These are phyloP conservation scores for Plasmodium vivax DNA, from an alignment of 169 alveolate species.

Conservation along the genomic window DNA sequence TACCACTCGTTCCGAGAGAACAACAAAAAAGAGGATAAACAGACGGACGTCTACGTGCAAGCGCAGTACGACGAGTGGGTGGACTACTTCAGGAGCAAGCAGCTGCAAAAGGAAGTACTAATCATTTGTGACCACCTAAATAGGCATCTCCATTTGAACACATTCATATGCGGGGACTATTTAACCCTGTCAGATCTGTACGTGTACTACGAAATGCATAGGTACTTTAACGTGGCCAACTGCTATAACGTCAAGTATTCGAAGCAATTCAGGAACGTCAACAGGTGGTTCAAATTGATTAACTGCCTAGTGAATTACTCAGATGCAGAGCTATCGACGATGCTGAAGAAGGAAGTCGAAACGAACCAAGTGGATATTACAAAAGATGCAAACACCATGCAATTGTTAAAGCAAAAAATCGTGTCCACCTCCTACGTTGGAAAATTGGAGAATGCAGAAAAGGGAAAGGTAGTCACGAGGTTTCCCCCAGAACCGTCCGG, in stretches of 20 bases:
- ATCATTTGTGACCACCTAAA: conserved; percentile 35
- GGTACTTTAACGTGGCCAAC: conserved; percentile 17
- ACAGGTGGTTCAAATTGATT: conserved; percentile 63
- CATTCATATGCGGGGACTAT: conserved; percentile 13
- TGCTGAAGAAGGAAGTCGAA: neutral
- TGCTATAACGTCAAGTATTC: neutral
- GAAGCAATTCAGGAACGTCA: conserved; percentile 15
- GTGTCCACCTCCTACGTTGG: conserved; percentile 77
- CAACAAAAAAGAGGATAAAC: conserved; percentile 9
- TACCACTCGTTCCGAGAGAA: neutral
- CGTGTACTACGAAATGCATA: conserved; percentile 55
- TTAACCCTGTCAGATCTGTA: conserved; percentile 65
- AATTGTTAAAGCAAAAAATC: neutral
- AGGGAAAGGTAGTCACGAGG: conserved; percentile 98
- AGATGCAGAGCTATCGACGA: neutral
- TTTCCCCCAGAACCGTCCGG: conserved; percentile 99
- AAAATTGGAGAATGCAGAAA: conserved; percentile 90
- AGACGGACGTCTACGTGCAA: conserved; percentile 18
- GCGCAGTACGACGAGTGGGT: conserved; percentile 73
- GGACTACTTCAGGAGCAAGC: conserved; percentile 24
- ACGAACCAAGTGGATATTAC: neutral
- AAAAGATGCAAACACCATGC: neutral
- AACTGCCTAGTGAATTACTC: neutral
- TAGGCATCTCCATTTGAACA: conserved; percentile 54
- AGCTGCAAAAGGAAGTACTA: conserved; percentile 14